Conservation (phyloP, 805 yeast genomes). For the Pichia phayaonensis region DNA sequence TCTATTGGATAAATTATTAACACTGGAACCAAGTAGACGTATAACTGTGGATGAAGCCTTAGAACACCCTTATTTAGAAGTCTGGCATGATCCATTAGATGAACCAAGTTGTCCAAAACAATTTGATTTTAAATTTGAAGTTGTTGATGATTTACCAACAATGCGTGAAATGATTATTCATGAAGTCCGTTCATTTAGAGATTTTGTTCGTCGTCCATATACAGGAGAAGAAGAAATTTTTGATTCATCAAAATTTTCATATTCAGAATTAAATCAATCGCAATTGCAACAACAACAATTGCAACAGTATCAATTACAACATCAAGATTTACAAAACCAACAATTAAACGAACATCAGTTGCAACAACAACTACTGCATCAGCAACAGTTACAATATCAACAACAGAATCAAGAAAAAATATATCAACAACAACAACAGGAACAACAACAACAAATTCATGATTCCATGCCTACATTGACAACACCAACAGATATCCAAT, state of each 20-base stretch:
- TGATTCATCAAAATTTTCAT: constrained; percentile 13
- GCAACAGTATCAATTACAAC: neutral
- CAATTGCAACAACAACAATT: constrained; percentile 12
- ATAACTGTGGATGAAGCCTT: constrained; percentile 85
- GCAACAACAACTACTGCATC: constrained; percentile 2
- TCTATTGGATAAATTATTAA: constrained; percentile 64
- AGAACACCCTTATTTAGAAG: constrained; percentile 75
- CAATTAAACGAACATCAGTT: constrained; percentile 11
- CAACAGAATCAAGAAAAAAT: too few species aligned
- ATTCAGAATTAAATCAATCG: constrained; percentile 8
- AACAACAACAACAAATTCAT: constrained; percentile 5
- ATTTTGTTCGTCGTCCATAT: constrained; percentile 49
- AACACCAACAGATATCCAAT: constrained; percentile 39
- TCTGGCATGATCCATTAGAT: constrained; percentile 92
- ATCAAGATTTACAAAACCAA: neutral
- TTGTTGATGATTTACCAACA: constrained; percentile 65
- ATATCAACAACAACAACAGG: constrained; percentile 8
- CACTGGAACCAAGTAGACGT: constrained; percentile 80
- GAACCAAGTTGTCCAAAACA: constrained; percentile 77
- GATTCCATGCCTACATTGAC: constrained; percentile 23
- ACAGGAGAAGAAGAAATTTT: constrained; percentile 12
- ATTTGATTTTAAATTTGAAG: constrained; percentile 85
- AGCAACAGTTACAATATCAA: constrained; percentile 12
- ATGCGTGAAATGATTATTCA: constrained; percentile 73
- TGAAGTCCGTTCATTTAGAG: constrained; percentile 73